phyloP scores from a whole-genome alignment of 768 basidiomycete species.

The Hygrophorus russula region DNA sequence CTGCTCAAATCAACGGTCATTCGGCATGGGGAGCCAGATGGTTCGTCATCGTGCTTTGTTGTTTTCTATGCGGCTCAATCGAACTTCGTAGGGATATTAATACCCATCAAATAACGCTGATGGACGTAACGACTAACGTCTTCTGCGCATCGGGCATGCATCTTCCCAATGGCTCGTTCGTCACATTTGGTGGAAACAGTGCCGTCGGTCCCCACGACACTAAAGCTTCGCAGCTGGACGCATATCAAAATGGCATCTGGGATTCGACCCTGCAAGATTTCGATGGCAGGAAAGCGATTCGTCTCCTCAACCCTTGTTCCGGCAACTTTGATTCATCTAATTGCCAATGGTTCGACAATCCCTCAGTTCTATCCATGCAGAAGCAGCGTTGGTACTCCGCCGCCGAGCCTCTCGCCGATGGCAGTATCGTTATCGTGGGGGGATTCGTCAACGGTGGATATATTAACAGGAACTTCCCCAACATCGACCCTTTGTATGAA shows the following conservation, averaged over 20 bases:
- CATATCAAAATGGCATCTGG: constrained; percentile 35
- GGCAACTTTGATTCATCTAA: constrained; percentile 35
- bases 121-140: constrained; percentile 64
- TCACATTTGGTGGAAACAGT: constrained; percentile 69
- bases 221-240: constrained; percentile 38
- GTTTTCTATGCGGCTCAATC: background rate
- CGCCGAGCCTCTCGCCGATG: constrained; percentile 66
- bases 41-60: constrained; percentile 18
- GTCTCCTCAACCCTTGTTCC: constrained; percentile 70
- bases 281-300: constrained; percentile 71
- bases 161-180: constrained; percentile 67
- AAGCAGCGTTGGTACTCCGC: constrained; percentile 70
- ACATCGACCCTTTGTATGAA: constrained; percentile 46
- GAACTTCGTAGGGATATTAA: constrained; percentile 41
- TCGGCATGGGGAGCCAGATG: constrained; percentile 68
- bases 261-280: constrained; percentile 68
- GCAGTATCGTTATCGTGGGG: constrained; percentile 70
- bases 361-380: constrained; percentile 51
- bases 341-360: constrained; percentile 69
- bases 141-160: constrained; percentile 83
- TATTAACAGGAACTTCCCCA: constrained; percentile 65
- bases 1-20: constrained; percentile 51
- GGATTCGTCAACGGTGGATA: constrained; percentile 73
- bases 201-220: constrained; percentile 59
- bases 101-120: constrained; percentile 43